phyloP scores from a whole-genome alignment of 164 flowering plant species.

The Dillenia suffruticosa region DNA sequence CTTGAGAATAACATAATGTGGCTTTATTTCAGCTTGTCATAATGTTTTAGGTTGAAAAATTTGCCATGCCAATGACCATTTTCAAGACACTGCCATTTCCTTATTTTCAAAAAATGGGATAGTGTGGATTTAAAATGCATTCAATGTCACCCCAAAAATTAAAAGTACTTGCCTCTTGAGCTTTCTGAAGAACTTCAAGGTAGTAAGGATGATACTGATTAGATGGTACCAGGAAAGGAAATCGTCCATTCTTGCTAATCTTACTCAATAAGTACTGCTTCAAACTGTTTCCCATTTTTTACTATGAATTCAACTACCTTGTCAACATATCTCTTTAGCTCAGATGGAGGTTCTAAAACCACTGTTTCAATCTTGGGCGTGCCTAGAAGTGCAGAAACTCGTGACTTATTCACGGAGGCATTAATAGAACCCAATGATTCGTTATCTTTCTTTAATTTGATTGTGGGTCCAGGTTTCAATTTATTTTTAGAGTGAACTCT shows the following conservation, averaged over 20 bases:
- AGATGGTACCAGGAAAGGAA: constrained; percentile 73
- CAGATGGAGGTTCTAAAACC: constrained; percentile 79
- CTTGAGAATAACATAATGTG: too few relatives aligned
- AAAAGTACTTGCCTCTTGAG: constrained; percentile 55
- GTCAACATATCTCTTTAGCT: constrained; percentile 57
- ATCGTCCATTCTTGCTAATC: constrained; percentile 61
- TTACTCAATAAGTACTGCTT: constrained; percentile 73
- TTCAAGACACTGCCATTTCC: too few relatives aligned
- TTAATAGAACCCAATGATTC: constrained; percentile 14
- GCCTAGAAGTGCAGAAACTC: constrained; percentile 20
- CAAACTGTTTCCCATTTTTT: constrained; percentile 82
- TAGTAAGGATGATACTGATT: constrained; percentile 75
- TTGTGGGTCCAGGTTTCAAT: constrained; percentile 22
- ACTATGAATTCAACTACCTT: constrained; percentile 74
- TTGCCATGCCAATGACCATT: too few relatives aligned
- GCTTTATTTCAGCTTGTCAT: too few relatives aligned
- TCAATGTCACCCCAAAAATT: too few relatives aligned
- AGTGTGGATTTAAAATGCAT: too few relatives aligned
- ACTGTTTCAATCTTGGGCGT: constrained; percentile 32
- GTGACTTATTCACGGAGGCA: constrained; percentile 28
- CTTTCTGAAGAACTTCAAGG: constrained; percentile 51
- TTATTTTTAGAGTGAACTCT: constrained; percentile 20
- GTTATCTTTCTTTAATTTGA: constrained; percentile 28
- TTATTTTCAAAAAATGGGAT: too few relatives aligned
- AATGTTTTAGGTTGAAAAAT: too few relatives aligned